phyloP scores from a whole-genome alignment of 1,284 basidiomycete genomes.

The Ustilago vetiveriae region DNA sequence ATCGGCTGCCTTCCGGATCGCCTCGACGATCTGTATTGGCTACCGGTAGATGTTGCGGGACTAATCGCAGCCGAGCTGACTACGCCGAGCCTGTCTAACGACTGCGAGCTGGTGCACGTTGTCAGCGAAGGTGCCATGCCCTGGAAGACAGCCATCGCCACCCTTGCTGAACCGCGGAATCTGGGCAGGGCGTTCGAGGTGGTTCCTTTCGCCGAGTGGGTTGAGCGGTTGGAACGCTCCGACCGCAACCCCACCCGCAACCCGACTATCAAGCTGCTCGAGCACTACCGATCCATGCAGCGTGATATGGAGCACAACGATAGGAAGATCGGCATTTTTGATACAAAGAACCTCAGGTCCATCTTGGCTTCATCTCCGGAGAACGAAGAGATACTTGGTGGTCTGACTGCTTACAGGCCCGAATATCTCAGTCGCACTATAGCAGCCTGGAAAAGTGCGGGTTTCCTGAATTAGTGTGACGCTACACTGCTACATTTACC shows the following conservation, averaged over 20 bases:
- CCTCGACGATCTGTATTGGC: constrained; percentile 71
- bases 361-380: constrained; percentile 8
- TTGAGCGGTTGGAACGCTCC: constrained; percentile 69
- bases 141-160: constrained; percentile 73
- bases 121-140: constrained; percentile 35
- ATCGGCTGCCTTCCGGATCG: constrained; percentile 71
- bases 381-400: constrained; percentile 1
- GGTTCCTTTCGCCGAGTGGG: constrained; percentile 75
- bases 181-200: constrained; percentile 80
- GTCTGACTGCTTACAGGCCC: constrained; percentile 18
- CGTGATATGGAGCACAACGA: constrained; percentile 12
- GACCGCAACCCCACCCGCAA: constrained; percentile 70
- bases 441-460: constrained; percentile 26
- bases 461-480: constrained; percentile 14
- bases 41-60: constrained; percentile 73
- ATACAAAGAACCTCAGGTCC: constrained; percentile 9
- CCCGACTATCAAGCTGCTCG: constrained; percentile 71
- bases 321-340: constrained; percentile 11
- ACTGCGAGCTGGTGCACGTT: constrained; percentile 22
- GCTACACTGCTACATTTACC: not conserved
- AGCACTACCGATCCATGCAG: constrained; percentile 68
- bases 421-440: constrained; percentile 21
- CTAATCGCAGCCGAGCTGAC: constrained; percentile 72
- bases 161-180: constrained; percentile 70
- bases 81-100: constrained; percentile 21